Percentiles rank a stretch among this genome's conserved stretches.
These are phyloP conservation scores for Entomophthora muscae DNA, from an alignment of 371 early-diverging fungal genomes.

Conservation along the genomic window DNA sequence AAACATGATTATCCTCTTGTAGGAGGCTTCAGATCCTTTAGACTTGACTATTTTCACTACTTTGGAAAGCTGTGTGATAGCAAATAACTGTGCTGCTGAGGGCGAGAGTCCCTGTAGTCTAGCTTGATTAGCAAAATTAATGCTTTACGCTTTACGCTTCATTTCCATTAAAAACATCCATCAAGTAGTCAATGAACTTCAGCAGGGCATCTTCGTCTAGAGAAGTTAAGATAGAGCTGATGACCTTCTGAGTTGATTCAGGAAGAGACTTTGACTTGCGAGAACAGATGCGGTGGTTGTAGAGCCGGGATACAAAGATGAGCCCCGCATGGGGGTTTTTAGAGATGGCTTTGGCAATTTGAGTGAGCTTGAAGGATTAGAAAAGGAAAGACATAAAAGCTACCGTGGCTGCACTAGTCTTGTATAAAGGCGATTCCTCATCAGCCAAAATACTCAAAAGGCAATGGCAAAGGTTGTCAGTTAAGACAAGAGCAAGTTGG, in stretches of 20 bases:
- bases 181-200: neutral
- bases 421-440: neutral
- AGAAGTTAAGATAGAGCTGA: neutral
- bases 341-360: conserved; percentile 18
- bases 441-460: conserved; percentile 52
- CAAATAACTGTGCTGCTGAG: neutral
- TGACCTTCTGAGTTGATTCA: neutral
- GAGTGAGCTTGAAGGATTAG: conserved; percentile 11
- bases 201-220: neutral
- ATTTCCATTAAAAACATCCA: neutral
- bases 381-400: neutral
- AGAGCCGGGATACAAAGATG: conserved; percentile 8
- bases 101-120: neutral
- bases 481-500: conserved; percentile 54
- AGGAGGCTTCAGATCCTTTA: neutral
- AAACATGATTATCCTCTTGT: neutral
- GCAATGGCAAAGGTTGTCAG: conserved; percentile 59
- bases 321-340: conserved; percentile 16
- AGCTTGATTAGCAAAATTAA: no score
- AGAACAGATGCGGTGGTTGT: neutral
- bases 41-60: neutral
- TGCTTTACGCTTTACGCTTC: neutral
- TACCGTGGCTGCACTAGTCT: conserved; percentile 3
- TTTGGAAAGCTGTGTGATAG: neutral
- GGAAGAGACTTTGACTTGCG: neutral